Percentiles rank a stretch among this genome's conserved stretches.
Evolutionary conservation across 2,329 filamentous ascomycete species (phyloP).

Genomic region (Aotearoamyces nothofagi): DNA sequence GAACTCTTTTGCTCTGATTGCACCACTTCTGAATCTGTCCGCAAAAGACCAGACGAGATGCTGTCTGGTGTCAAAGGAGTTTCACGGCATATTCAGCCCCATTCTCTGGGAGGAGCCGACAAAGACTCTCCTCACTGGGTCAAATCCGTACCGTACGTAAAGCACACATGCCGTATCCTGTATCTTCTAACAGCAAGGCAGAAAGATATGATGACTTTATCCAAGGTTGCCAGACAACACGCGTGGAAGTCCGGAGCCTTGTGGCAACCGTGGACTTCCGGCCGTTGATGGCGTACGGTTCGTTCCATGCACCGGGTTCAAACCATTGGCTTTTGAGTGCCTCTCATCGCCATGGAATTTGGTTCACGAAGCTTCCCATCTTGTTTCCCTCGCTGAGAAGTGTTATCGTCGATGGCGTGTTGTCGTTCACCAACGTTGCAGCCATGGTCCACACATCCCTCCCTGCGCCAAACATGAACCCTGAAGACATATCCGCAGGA

Average conservation of each 20-base stretch:
- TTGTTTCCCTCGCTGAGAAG: conserved; percentile 1
- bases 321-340: conserved; percentile 2
- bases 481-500: too few species aligned
- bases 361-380: conserved; percentile 7
- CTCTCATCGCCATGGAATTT: conserved; percentile 1
- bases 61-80: conserved; percentile 8
- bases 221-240: conserved; percentile 12
- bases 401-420: conserved; percentile 1
- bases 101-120: conserved; percentile 12
- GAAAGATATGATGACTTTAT: conserved; percentile 2
- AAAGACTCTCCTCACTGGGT: conserved; percentile 2
- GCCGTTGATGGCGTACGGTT: too few species aligned
- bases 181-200: conserved; percentile 19
- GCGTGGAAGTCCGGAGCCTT: conserved; percentile 25
- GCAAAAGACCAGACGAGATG: conserved; percentile 5
- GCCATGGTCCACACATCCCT: conserved; percentile 18
- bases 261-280: conserved; percentile 34
- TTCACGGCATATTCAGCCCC: conserved; percentile 5
- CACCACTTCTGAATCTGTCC: conserved; percentile 7
- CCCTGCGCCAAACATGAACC: background rate
- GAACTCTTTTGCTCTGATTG: conserved; percentile 5
- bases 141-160: background rate
- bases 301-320: background rate
- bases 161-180: background rate
- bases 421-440: conserved; percentile 17